Conservation (phyloP, 768 basidiomycete species). For the Chalciporus pseudorubinellus region DNA sequence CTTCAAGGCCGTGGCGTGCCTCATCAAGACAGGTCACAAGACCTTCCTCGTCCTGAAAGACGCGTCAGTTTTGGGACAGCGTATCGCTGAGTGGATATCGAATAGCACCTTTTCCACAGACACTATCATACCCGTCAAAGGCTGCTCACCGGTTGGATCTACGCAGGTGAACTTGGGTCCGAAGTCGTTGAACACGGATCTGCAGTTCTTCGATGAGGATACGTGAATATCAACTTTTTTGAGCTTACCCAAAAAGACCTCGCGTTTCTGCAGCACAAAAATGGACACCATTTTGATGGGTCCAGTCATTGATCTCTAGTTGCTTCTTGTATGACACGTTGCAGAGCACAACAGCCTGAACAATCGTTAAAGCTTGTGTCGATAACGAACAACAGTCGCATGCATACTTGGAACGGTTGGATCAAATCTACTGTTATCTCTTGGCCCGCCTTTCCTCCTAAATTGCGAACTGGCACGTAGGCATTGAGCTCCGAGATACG, state of each 20-base stretch:
- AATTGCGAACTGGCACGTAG: slow-evolving; percentile 89
- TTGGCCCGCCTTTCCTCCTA: slow-evolving; percentile 76
- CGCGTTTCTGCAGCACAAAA: slow-evolving; percentile 91
- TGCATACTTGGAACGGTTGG: slow-evolving; percentile 83
- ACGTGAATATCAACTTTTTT: not conserved
- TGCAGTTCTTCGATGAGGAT: slow-evolving; percentile 31
- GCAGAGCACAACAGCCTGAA: slow-evolving; percentile 85
- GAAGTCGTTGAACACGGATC: slow-evolving; percentile 95
- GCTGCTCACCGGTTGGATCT: slow-evolving; percentile 97
- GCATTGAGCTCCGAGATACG: slow-evolving; percentile 91
- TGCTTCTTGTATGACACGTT: slow-evolving; percentile 76
- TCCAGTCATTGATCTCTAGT: slow-evolving; percentile 94
- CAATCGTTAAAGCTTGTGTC: slow-evolving; percentile 6
- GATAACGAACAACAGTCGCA: not conserved
- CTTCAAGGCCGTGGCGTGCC: slow-evolving; percentile 96
- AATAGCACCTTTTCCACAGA: slow-evolving; percentile 75
- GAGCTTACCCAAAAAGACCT: slow-evolving; percentile 86
- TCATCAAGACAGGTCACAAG: slow-evolving; percentile 96
- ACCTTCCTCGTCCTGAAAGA: slow-evolving; percentile 72
- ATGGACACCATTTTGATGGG: slow-evolving; percentile 81
- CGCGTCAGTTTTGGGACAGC: not conserved
- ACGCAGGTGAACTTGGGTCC: slow-evolving; percentile 93
- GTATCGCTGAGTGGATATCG: not conserved
- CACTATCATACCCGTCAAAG: slow-evolving; percentile 92
- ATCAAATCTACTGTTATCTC: slow-evolving; percentile 78